Base-by-base conservation (phyloP, 306 rosid species). In the Glycine tomentella region DNA sequence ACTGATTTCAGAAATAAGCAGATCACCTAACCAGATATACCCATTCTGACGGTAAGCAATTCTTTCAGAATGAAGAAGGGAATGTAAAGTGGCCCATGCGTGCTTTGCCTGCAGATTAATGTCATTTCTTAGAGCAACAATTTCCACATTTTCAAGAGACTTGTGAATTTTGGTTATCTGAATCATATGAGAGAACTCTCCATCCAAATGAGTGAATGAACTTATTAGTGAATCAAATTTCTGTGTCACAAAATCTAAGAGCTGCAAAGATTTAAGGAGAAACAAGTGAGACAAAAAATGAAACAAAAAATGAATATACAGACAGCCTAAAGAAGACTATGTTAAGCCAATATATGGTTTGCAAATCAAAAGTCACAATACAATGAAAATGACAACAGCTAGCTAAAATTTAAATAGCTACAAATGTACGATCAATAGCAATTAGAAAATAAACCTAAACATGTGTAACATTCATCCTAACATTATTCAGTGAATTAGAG, bases 21-120 rank as follows among this genome's bases (percentile, higher is more conserved):
- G 87, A 87, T 94, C 98, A 6, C 94, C 90, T 74, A 94, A 88
- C 98, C 98, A 94, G 82, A 89, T 83, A 77, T 92, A 87, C 34
- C 94, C 97, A 86, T 90, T 92, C 67, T 88, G 90, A 71, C 91
- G 95, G 82, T 87, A 94, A 51, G 97, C 65, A 55, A 80, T 81
- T 86, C 93, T 90, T 71, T 88, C 97, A 48, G 98, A 94, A 88
- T 94, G 98, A 86, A 92, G 91, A 80, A 94, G 97, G 40, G 97
- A 94, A 89, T 94, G 97, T 80, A 94, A 88, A 82, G 91, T 87
- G 79, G 89, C 86, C 97, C 98, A 94, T 42, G 97, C 79, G 42
- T 84, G 90, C 81, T 90, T 87, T 33, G 87, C 89, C 74, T 83
- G 82, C 86, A 83, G 81, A 87, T 82, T 88, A 81, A 83, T 89